Conservation (phyloP, 2,329 filamentous ascomycete species). For the Cordyceps farinosa region DNA sequence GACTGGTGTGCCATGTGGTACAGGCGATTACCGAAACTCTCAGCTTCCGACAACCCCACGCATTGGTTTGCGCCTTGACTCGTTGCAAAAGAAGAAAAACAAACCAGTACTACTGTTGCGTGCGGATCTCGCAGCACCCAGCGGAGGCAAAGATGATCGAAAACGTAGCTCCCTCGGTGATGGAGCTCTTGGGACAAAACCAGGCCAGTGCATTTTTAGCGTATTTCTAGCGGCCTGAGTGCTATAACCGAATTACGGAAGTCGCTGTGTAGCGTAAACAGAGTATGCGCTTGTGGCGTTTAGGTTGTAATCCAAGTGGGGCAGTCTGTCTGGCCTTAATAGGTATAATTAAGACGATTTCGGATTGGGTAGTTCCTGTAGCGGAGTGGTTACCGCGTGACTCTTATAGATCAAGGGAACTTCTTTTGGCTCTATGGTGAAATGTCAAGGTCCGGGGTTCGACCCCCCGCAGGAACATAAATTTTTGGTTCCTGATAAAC, state of each 20-base stretch:
- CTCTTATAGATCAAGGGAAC: conserved; percentile 26
- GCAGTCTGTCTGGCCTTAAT: background rate
- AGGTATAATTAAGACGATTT: conserved; percentile 5
- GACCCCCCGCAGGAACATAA: conserved; percentile 28
- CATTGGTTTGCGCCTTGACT: background rate
- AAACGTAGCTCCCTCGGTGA: background rate
- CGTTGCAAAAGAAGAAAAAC: background rate
- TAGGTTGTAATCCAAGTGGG: conserved; percentile 11
- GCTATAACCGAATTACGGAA: background rate
- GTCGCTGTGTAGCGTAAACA: background rate
- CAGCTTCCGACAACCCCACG: background rate
- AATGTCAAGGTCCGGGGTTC: conserved; percentile 30
- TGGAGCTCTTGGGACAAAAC: background rate
- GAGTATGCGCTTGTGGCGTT: conserved; percentile 14
- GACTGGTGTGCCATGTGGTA: background rate
- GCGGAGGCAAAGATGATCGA: background rate
- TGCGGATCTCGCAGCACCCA: conserved; percentile 13
- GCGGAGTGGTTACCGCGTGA: conserved; percentile 30
- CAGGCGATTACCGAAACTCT: background rate
- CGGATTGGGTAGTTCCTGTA: conserved; percentile 24
- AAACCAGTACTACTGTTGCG: background rate
- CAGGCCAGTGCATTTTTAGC: conserved; percentile 6
- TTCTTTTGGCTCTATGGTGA: conserved; percentile 23
- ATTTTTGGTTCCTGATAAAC: background rate
- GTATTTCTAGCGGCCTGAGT: background rate